Evolutionary conservation across 2,329 filamentous ascomycete species (phyloP).

Genomic region (Neopestalotiopsis sp.): DNA sequence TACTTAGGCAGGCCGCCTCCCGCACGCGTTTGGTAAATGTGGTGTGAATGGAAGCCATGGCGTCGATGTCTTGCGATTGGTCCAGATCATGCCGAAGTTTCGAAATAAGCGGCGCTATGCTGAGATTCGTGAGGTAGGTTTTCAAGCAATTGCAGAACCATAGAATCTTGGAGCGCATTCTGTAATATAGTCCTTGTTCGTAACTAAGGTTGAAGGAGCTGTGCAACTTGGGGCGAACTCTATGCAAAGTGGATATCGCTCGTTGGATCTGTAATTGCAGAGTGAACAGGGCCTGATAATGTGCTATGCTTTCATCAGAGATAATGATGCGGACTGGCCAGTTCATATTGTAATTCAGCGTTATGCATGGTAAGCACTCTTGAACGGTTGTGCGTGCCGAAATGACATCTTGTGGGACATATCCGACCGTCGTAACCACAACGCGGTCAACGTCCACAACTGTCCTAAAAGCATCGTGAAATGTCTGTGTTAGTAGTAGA

Average conservation of each 20-base stretch:
- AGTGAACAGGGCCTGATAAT: slow-evolving; percentile 76
- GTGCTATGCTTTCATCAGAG: slow-evolving; percentile 63
- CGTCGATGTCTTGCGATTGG: slow-evolving; percentile 74
- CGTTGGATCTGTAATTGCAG: slow-evolving; percentile 80
- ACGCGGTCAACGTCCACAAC: slow-evolving; percentile 66
- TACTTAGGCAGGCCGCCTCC: slow-evolving; percentile 72
- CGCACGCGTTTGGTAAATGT: slow-evolving; percentile 66
- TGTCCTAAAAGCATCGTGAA: slow-evolving; percentile 71
- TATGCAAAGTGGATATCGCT: slow-evolving; percentile 69
- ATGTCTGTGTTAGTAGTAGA: slow-evolving; percentile 79
- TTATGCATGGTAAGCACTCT: slow-evolving; percentile 65
- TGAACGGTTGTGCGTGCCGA: slow-evolving; percentile 62
- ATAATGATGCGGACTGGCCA: slow-evolving; percentile 77
- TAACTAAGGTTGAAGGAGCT: slow-evolving; percentile 41
- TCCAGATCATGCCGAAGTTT: slow-evolving; percentile 63
- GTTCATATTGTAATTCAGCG: slow-evolving; percentile 69
- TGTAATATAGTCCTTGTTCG: slow-evolving; percentile 58
- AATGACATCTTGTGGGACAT: slow-evolving; percentile 46
- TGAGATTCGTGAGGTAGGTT: slow-evolving; percentile 76
- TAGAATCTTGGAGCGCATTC: slow-evolving; percentile 70
- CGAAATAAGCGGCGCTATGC: slow-evolving; percentile 65
- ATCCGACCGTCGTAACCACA: slow-evolving; percentile 57
- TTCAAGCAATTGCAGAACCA: slow-evolving; percentile 81
- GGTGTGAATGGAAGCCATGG: slow-evolving; percentile 75
- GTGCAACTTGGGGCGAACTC: slow-evolving; percentile 50